A percentile compares a stretch with the other conserved stretches of the same genome.
phyloP scores from a whole-genome alignment of 2,329 filamentous ascomycete species.

The Diaporthe batatas region DNA sequence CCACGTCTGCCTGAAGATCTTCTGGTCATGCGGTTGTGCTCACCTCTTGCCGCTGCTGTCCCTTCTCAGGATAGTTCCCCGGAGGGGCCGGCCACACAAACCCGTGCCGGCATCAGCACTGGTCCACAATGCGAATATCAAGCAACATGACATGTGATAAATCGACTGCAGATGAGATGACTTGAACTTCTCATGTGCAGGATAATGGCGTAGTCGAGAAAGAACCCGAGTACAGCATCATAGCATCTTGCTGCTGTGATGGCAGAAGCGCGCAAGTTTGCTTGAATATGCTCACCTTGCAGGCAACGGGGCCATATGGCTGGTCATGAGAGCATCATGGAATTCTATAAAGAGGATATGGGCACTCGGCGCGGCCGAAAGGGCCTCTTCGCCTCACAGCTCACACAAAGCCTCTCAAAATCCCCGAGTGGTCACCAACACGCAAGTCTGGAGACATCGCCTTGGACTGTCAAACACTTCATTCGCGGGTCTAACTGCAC shows the following conservation, averaged over 20 bases:
- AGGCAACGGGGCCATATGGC: not conserved
- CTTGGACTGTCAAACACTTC: not conserved
- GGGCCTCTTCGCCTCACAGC: not conserved
- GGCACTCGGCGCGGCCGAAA: constrained; percentile 9
- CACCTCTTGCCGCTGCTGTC: not conserved
- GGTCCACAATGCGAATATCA: constrained; percentile 7
- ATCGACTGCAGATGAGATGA: constrained; percentile 16
- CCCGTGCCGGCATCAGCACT: constrained; percentile 7
- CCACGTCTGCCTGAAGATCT: not conserved
- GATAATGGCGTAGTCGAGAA: not conserved
- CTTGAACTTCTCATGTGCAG: not conserved
- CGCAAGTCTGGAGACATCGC: not conserved
- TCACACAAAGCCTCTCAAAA: not conserved
- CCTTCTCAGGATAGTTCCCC: not conserved
- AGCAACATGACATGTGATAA: not conserved
- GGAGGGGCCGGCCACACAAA: not conserved
- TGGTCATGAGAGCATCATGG: not conserved
- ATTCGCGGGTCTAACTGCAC: not conserved
- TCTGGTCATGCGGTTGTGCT: not conserved
- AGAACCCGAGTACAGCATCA: constrained; percentile 15
- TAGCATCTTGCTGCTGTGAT: constrained; percentile 10
- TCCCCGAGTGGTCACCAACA: not conserved
- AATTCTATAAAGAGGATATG: constrained; percentile 5
- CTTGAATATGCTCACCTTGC: not conserved
- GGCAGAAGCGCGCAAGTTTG: not conserved